A percentile compares a stretch with the other conserved stretches of the same genome.
Evolutionary conservation across 331 rosid genomes (phyloP).

Genomic region (Acacia pycnantha): DNA sequence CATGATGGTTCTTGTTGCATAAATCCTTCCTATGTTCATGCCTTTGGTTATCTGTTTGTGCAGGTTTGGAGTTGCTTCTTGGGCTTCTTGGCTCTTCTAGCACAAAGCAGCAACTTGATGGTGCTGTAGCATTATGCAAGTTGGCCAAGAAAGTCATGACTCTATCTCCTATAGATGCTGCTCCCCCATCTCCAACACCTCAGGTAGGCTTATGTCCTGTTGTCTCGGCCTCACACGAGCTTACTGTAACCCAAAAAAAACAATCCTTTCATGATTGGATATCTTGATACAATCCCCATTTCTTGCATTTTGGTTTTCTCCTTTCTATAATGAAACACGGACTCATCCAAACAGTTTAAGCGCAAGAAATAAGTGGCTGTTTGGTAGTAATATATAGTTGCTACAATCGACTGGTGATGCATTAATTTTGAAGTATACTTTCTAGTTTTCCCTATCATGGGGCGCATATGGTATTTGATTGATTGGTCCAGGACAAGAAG

Average conservation of each 20-base stretch:
- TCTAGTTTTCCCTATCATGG: too few species aligned
- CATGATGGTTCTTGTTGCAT: constrained; percentile 16
- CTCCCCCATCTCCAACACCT: constrained; percentile 98
- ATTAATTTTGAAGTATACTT: too few species aligned
- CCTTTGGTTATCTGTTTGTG: constrained; percentile 27
- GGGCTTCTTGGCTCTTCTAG: constrained; percentile 78
- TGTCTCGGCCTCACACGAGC: constrained; percentile 8
- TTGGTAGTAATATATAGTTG: background rate
- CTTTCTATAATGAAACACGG: background rate
- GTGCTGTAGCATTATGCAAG: constrained; percentile 86
- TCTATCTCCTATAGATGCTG: constrained; percentile 87
- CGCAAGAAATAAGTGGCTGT: background rate
- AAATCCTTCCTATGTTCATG: background rate
- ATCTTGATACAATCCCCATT: background rate
- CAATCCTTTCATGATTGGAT: background rate
- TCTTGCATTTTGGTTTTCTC: background rate
- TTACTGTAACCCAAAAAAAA: background rate
- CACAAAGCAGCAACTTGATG: constrained; percentile 88
- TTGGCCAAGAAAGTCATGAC: constrained; percentile 78
- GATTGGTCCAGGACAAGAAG: background rate
- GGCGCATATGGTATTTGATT: background rate
- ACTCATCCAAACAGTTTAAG: background rate
- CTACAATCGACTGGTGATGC: too few species aligned
- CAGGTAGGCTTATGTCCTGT: constrained; percentile 55
- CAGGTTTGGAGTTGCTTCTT: constrained; percentile 91